Percentiles rank a stretch among this genome's conserved stretches.
Conservation (phyloP, 352 stramenopile genomes). For the Lagenidium sp. region DNA sequence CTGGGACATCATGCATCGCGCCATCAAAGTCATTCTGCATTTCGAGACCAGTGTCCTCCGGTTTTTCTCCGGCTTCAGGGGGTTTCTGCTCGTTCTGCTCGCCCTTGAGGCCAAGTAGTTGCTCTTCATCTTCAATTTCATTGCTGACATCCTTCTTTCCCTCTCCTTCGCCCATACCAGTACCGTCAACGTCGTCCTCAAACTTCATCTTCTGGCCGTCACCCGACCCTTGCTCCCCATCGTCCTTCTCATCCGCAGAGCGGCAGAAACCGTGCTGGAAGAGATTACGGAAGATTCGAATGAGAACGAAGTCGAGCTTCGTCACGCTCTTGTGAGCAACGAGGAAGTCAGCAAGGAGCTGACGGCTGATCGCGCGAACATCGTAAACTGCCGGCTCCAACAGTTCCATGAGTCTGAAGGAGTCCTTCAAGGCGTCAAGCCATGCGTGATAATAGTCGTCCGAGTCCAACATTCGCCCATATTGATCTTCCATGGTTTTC, state of each 20-base stretch:
- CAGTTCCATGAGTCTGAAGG: slow-evolving; percentile 38
- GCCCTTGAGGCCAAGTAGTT: slow-evolving; percentile 97
- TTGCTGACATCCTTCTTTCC: slow-evolving; percentile 99
- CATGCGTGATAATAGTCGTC: slow-evolving; percentile 10
- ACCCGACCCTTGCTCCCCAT: slow-evolving; percentile 81
- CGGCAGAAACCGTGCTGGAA: slow-evolving; percentile 95
- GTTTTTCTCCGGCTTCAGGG: slow-evolving; percentile 27
- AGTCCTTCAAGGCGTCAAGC: slow-evolving; percentile 14
- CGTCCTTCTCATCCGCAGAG: slow-evolving; percentile 42
- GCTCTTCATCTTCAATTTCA: slow-evolving; percentile 99
- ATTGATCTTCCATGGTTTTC: slow-evolving; percentile 38
- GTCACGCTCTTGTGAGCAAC: slow-evolving; percentile 86
- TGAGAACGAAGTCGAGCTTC: slow-evolving; percentile 94
- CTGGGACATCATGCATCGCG: slow-evolving; percentile 97
- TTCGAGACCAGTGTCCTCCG: slow-evolving; percentile 96
- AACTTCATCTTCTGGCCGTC: slow-evolving; percentile 90
- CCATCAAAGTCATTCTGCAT: slow-evolving; percentile 99
- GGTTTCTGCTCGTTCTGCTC: slow-evolving; percentile 79
- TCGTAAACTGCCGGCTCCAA: slow-evolving; percentile 57
- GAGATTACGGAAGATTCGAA: slow-evolving; percentile 95
- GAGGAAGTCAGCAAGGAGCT: slow-evolving; percentile 69
- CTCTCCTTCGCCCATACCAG: slow-evolving; percentile 99
- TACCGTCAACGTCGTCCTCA: slow-evolving; percentile 98
- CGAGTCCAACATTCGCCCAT: slow-evolving; percentile 20
- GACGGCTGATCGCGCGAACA: slow-evolving; percentile 68